Base-by-base conservation (phyloP, 495 filamentous ascomycete species). In the Neurospora discreta region DNA sequence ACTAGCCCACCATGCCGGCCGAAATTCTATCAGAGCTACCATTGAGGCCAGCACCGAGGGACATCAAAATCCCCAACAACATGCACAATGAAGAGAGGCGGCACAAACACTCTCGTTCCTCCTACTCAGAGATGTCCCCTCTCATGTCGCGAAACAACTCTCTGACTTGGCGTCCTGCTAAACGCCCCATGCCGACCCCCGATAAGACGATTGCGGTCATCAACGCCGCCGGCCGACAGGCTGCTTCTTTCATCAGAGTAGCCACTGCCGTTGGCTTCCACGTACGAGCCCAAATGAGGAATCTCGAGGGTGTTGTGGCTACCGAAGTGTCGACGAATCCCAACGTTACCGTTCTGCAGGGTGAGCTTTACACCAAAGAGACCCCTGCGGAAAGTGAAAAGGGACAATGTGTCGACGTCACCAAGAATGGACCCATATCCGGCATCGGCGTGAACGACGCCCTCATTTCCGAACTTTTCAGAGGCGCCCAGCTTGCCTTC, bases 161-260 rank as follows among this genome's bases (percentile, higher is more conserved):
- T 16, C 69, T 84, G 69, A 84, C 76, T 8, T 84, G 84, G 74
- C 84, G 86, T 20, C 86, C 86, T 5, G 74, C 83, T 15, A 88
- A 88, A 75, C 80, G 86, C 71, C 78, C 82, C 39, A 84, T 83
- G 75, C 84, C 84, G 68, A 85, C 86, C 71, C 85, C 87, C 46
- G 81, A 86, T 76, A 92, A 94, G 83, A 94, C 90, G 68, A 93
- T 97, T 75, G 94, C 93, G 75, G 90, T 95, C 77, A 93, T 97
- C 79, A 98, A 98, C 81, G 90, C 91, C 80, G 92, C 91, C 74
- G 95, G 95, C 72, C 90, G 95, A 73, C 95, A 98, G 85, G 93
- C 94, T 39, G 95, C 95, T 58, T 97, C 93, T 43, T 87, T 98
- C 78, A 93, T 97, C 70, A 90, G 95, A 67, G 94, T 96, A 76